Evolutionary conservation across 2,329 filamentous ascomycete species (phyloP).

Genomic region (Coniochaeta sp.): DNA sequence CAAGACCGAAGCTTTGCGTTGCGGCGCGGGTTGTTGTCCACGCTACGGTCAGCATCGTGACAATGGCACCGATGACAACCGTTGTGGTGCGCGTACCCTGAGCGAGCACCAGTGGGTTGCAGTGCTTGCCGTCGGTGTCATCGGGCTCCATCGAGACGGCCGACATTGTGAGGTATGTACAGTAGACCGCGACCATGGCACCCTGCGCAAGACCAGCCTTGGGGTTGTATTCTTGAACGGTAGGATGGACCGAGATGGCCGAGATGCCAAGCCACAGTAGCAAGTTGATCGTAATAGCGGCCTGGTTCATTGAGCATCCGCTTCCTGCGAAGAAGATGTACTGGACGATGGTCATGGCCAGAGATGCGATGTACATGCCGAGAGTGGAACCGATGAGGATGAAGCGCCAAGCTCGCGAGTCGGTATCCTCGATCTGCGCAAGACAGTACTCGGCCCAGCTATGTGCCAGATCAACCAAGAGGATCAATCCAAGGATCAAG

Average conservation of each 20-base stretch:
- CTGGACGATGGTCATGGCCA: conserved; percentile 94
- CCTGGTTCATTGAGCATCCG: conserved; percentile 91
- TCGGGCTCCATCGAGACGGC: conserved; percentile 98
- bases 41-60: conserved; percentile 93
- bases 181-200: conserved; percentile 95
- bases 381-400: conserved; percentile 88
- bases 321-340: conserved; percentile 88
- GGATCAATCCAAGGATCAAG: conserved; percentile 82
- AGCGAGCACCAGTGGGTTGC: conserved; percentile 84
- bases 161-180: conserved; percentile 96
- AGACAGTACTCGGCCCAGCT: conserved; percentile 97
- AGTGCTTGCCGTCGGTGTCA: conserved; percentile 79
- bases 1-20: conserved; percentile 77
- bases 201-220: conserved; percentile 95
- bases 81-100: conserved; percentile 85
- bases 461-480: conserved; percentile 91
- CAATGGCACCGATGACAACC: conserved; percentile 84
- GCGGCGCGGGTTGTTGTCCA: conserved; percentile 97
- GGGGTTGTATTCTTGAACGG: conserved; percentile 84
- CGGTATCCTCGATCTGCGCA: conserved; percentile 82
- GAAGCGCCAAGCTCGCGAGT: conserved; percentile 77
- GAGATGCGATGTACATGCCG: conserved; percentile 83
- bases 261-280: conserved; percentile 76
- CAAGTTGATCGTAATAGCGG: conserved; percentile 90
- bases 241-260: conserved; percentile 79